A percentile compares a stretch with the other conserved stretches of the same genome.
Conservation (phyloP, 1,284 basidiomycete genomes). For the Ustilago bromivora region DNA sequence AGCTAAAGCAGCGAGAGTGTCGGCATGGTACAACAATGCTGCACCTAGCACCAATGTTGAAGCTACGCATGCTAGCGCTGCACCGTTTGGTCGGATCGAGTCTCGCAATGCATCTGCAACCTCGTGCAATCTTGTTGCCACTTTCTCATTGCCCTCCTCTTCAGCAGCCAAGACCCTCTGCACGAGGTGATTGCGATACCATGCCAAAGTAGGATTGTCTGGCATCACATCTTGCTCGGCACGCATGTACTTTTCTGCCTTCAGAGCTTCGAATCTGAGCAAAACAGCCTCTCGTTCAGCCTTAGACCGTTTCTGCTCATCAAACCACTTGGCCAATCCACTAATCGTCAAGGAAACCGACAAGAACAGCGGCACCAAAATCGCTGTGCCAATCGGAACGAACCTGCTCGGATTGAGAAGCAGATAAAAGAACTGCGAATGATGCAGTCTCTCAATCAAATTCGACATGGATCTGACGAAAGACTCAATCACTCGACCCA, state of each 20-base stretch:
- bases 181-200: conserved; percentile 31
- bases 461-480: conserved; percentile 65
- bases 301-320: conserved; percentile 29
- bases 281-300: conserved; percentile 22
- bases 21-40: conserved; percentile 1
- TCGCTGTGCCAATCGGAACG: conserved; percentile 59
- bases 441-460: conserved; percentile 67
- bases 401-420: conserved; percentile 56
- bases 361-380: conserved; percentile 60
- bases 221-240: conserved; percentile 27
- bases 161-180: conserved; percentile 9
- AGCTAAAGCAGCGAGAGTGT: conserved; percentile 4
- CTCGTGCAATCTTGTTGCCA: not conserved
- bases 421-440: conserved; percentile 69
- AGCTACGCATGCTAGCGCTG: conserved; percentile 23
- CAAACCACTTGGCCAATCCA: conserved; percentile 50
- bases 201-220: conserved; percentile 27
- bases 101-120: conserved; percentile 13
- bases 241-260: conserved; percentile 2
- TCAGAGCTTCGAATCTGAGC: not conserved
- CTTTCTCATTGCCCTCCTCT: not conserved
- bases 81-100: conserved; percentile 28
- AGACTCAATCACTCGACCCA: conserved; percentile 74
- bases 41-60: conserved; percentile 9
- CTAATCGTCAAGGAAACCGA: conserved; percentile 57